Conservation (phyloP, 2,329 filamentous ascomycete genomes). For the Simplicillium sp. region DNA sequence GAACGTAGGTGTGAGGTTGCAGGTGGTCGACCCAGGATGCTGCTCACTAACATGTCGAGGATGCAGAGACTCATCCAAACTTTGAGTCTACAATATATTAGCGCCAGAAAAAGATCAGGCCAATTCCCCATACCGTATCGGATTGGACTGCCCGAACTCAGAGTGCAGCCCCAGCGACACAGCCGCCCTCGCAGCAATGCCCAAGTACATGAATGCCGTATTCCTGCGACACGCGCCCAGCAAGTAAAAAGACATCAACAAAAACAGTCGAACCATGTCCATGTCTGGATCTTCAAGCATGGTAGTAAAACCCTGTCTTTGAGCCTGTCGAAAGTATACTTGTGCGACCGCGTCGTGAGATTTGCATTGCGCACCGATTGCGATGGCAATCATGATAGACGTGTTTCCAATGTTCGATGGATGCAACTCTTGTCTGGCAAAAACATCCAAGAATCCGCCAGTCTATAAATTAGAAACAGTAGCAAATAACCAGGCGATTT, state of each 20-base stretch:
- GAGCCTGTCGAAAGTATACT: constrained; percentile 36
- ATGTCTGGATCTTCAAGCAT: constrained; percentile 45
- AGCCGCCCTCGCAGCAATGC: constrained; percentile 47
- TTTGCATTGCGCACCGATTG: constrained; percentile 41
- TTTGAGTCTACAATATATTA: constrained; percentile 16
- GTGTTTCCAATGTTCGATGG: constrained; percentile 2
- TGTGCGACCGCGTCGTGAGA: constrained; percentile 19
- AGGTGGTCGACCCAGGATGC: constrained; percentile 26
- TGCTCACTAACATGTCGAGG: constrained; percentile 27
- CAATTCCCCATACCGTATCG: constrained; percentile 4
- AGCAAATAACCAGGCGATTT: too few species aligned
- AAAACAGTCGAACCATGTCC: constrained; percentile 39
- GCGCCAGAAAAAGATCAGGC: background rate
- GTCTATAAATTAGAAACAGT: constrained; percentile 1
- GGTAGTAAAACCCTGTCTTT: constrained; percentile 34
- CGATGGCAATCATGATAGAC: constrained; percentile 20
- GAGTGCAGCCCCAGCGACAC: constrained; percentile 46
- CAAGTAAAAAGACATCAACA: constrained; percentile 51
- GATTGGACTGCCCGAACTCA: constrained; percentile 4
- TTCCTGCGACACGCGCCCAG: constrained; percentile 48
- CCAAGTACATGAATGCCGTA: constrained; percentile 54
- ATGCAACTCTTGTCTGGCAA: background rate
- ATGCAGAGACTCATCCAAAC: constrained; percentile 28
- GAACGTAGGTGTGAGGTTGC: constrained; percentile 20
- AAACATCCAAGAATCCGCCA: constrained; percentile 5